These are phyloP conservation scores for Asclepias syriaca DNA, from an alignment of 257 asterid species.

Conservation along the genomic window DNA sequence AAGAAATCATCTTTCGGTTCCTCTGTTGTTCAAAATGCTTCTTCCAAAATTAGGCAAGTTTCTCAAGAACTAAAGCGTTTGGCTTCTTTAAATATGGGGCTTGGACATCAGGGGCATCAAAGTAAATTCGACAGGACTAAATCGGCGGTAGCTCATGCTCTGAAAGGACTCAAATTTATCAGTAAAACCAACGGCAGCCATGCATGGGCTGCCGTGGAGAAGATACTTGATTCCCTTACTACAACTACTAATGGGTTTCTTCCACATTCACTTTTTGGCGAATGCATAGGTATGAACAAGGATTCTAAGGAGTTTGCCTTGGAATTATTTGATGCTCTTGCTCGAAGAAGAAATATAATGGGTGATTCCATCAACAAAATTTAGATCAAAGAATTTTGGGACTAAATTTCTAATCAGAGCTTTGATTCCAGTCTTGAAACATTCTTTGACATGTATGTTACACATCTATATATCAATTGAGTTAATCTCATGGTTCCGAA, in stretches of 20 bases:
- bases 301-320: constrained; percentile 72
- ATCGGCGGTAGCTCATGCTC: constrained; percentile 72
- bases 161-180: constrained; percentile 78
- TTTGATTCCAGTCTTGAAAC: constrained; percentile 84
- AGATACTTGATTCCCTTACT: constrained; percentile 55
- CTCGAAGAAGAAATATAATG: constrained; percentile 52
- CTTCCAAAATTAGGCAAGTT: constrained; percentile 52
- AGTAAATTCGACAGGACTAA: constrained; percentile 49
- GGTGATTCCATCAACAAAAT: constrained; percentile 49
- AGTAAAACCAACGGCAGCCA: constrained; percentile 70
- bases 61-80: constrained; percentile 68
- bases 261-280: constrained; percentile 60
- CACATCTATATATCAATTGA: too few species aligned
- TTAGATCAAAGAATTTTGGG: constrained; percentile 75
- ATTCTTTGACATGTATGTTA: constrained; percentile 69
- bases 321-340: constrained; percentile 71
- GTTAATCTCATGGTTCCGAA: too few species aligned
- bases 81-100: constrained; percentile 46
- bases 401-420: constrained; percentile 72
- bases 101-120: constrained; percentile 23
- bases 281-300: constrained; percentile 94
- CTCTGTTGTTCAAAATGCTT: constrained; percentile 54
- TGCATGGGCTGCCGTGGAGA: constrained; percentile 72
- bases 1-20: constrained; percentile 53
- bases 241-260: constrained; percentile 44